Base-by-base conservation (phyloP, 768 basidiomycete species). In the Naganishia vishniacii region DNA sequence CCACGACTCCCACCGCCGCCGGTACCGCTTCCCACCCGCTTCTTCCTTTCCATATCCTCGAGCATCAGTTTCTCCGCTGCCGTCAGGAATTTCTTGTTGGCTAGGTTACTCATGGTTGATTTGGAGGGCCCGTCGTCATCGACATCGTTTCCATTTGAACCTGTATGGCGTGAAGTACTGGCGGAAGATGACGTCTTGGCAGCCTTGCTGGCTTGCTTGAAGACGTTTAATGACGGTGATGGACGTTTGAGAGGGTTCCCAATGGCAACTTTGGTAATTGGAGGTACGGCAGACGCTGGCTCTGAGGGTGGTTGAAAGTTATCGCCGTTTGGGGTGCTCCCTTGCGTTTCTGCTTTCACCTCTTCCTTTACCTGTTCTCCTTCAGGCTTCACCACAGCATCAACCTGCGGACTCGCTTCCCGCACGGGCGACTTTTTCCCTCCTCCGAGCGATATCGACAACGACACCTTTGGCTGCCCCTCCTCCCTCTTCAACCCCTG, bases 41-140 rank as follows among this genome's bases (percentile, higher is more conserved):
- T 82, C 78, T 94, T 93, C 73, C 91, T 82, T 76, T 91, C 90
- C 78, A 89, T 88, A 29, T 95, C 91, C 80, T 97, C 94, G 64
- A 85, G 69, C 65, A 95, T 93, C 64, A 98, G 78, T 67, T 83
- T 81, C 77, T 97, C 93, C 16, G 88, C 88, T 26, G 88, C 89
- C 69, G 85, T 85, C 83, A 92, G 84, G 20, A 82, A 80, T 53
- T 84, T 80, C 12, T 82, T 83, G 42, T 56, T 29, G 31, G 62
- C 29, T 12, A 67, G 18, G 41, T 53, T 18, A 11, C 40, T 58
- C 9, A 3, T 48, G 48, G 40, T 40, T 45, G 41, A 29, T 23
- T 20, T 28, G 20, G n/a, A 49, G 13, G 48, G 48, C 11, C 31
- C 48, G 7, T 26, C 31, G 48, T 49, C 48, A 20, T 47, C n/a